These are phyloP conservation scores for Physcomitrium patens DNA, from an alignment of 225 moss, liverwort and hornwort genomes.

Conservation along the genomic window DNA sequence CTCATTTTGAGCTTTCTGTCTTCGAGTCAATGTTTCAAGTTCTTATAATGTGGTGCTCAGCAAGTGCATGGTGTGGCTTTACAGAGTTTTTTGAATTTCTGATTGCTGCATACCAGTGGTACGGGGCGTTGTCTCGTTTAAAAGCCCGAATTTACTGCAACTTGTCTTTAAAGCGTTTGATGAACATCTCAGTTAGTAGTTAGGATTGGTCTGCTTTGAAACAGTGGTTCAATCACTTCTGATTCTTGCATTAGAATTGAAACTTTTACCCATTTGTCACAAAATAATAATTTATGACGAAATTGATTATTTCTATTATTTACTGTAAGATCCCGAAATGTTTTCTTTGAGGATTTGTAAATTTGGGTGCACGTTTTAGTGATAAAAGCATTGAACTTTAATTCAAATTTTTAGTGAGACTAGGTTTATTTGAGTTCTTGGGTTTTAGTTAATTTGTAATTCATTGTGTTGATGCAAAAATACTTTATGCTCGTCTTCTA, in stretches of 20 bases:
- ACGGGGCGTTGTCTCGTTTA: slow-evolving; percentile 33
- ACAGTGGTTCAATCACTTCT: background rate
- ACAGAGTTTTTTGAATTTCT: slow-evolving; percentile 53
- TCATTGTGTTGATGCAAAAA: too few relatives aligned
- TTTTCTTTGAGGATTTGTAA: too few relatives aligned
- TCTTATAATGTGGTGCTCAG: background rate
- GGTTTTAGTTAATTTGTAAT: too few relatives aligned
- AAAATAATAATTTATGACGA: slow-evolving; percentile 5
- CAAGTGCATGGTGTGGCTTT: slow-evolving; percentile 17
- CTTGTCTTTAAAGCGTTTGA: background rate
- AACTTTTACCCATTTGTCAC: slow-evolving; percentile 12
- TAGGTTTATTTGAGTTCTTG: too few relatives aligned
- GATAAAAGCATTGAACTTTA: too few relatives aligned
- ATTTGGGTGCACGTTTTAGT: too few relatives aligned
- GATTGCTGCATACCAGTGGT: slow-evolving; percentile 42
- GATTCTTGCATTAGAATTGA: slow-evolving; percentile 24
- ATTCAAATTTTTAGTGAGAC: too few relatives aligned
- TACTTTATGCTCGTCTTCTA: too few relatives aligned
- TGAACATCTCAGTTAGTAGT: slow-evolving; percentile 2
- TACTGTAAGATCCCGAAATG: too few relatives aligned
- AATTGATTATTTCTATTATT: background rate
- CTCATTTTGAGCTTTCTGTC: background rate
- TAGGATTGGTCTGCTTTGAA: background rate
- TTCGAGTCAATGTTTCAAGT: background rate
- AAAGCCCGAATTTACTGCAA: slow-evolving; percentile 26